Evolutionary conservation across 345 rosid species (phyloP), one percentile per base, ranked within the genome.

Genomic region (Pugionium cornutum): DNA sequence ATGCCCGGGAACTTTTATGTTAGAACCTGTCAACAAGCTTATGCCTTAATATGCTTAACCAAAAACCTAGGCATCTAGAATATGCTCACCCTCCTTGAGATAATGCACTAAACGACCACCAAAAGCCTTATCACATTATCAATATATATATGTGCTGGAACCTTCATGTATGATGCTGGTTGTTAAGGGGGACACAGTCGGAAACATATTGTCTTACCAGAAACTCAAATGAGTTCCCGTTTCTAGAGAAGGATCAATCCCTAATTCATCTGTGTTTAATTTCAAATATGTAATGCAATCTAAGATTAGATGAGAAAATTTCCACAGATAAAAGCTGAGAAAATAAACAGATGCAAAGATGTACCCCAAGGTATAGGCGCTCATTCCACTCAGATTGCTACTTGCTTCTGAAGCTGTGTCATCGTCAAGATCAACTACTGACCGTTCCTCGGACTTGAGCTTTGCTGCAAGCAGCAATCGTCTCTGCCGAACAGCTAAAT

Each of bases 391-490:
- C 73, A 88, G 81, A 62, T 79, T 78, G 78, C 96, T 87, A 73
- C 99, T 90, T 64, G 91, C 75, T 81, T 90, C 99, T 40, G 99
- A 94, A 82, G 88, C 89, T 44, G 87, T 82, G 72, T 94, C 99
- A 62, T 88, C 89, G 39, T 90, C 97, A 41, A 86, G 81, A 79
- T 87, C 91, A 48, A 74, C 78, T 49, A 85, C 66, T 29, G 86
- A 76, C 8, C 74, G 84, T 45, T 86, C 96, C 75, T 88, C 96
- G 2, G 88, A 70, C 77, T 75, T 86, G 57, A 94, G 89, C 82
- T 90, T 90, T 42, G 92, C 99, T 55, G 88, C 95, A 62, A 94
- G 97, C 48, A 88, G 83, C 70, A 94, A 77, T 65, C 96, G 83
- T 79, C 96, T 79, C 73, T 94, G 99, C 62, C 99, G 79, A 73